phyloP scores from a whole-genome alignment of 2,329 filamentous ascomycete species.

The Arthrinium puccinioides region DNA sequence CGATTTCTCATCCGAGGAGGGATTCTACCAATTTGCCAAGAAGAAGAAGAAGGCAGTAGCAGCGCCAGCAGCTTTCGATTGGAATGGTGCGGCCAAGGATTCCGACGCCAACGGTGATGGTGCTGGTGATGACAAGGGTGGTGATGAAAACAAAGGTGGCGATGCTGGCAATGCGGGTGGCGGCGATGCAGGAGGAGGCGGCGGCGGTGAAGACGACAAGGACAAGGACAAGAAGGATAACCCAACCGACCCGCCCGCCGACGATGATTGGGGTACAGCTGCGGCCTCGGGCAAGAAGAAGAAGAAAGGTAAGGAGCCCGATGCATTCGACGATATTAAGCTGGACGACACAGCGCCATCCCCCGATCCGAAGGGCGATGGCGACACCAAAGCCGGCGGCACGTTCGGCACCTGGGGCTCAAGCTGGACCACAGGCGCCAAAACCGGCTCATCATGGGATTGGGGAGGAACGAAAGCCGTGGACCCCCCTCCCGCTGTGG shows the following conservation, averaged over 20 bases:
- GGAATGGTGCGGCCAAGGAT: conserved; percentile 21
- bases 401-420: conserved; percentile 53
- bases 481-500: conserved; percentile 24
- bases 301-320: conserved; percentile 45
- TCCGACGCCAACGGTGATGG: conserved; percentile 26
- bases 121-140: conserved; percentile 23
- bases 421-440: conserved; percentile 46
- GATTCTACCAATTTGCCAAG: conserved; percentile 45
- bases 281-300: conserved; percentile 42
- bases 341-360: conserved; percentile 53
- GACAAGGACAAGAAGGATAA: conserved; percentile 19
- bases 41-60: conserved; percentile 32
- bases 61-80: conserved; percentile 8
- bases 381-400: conserved; percentile 29
- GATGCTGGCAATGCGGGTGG: conserved; percentile 14
- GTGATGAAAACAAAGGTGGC: conserved; percentile 24
- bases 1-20: conserved; percentile 50
- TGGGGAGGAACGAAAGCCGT: conserved; percentile 28
- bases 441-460: conserved; percentile 25
- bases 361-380: conserved; percentile 42
- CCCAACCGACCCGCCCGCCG: conserved; percentile 22
- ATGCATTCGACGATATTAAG: conserved; percentile 58
- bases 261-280: conserved; percentile 46
- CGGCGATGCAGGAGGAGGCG: conserved; percentile 19
- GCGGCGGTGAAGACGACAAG: conserved; percentile 30